These are phyloP conservation scores for Dendrostoma leiphaemia DNA, from an alignment of 2,329 filamentous ascomycete genomes.

Conservation along the genomic window DNA sequence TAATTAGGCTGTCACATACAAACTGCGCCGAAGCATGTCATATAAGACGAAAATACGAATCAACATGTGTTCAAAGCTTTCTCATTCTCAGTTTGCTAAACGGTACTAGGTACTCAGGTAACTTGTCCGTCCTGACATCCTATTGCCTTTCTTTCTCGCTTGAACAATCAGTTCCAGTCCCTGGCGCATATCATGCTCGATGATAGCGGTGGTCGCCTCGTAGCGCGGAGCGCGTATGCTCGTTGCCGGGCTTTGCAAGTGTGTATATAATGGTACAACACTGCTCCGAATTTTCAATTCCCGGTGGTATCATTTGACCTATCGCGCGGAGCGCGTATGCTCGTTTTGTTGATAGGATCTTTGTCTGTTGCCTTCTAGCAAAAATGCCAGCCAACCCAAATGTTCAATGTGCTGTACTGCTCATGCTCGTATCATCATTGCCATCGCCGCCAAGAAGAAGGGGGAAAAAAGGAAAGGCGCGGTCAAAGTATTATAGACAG, in stretches of 20 bases:
- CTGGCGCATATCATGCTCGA: conserved; percentile 9
- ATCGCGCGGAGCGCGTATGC: conserved; percentile 18
- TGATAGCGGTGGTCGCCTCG: conserved; percentile 15
- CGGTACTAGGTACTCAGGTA: neutral
- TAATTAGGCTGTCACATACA: too few species aligned
- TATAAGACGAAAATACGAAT: neutral
- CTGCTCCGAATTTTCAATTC: neutral
- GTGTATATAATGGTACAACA: conserved; percentile 7
- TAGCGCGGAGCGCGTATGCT: conserved; percentile 21
- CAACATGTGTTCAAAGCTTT: neutral
- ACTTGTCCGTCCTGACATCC: neutral
- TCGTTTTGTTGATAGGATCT: conserved; percentile 19
- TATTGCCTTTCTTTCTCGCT: neutral
- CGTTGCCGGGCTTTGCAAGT: conserved; percentile 18
- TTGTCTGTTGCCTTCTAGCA: conserved; percentile 1
- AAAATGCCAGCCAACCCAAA: conserved; percentile 11
- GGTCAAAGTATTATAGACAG: neutral
- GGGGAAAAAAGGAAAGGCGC: neutral
- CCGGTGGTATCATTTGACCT: conserved; percentile 16
- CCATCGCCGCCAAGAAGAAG: neutral
- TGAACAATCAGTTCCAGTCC: conserved; percentile 4
- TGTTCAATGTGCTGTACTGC: conserved; percentile 7
- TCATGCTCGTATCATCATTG: conserved; percentile 4
- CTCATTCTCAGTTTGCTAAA: conserved; percentile 1
- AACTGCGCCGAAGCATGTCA: too few species aligned